Base-by-base conservation (phyloP, 495 filamentous ascomycete genomes). In the Xylaria cubensis region DNA sequence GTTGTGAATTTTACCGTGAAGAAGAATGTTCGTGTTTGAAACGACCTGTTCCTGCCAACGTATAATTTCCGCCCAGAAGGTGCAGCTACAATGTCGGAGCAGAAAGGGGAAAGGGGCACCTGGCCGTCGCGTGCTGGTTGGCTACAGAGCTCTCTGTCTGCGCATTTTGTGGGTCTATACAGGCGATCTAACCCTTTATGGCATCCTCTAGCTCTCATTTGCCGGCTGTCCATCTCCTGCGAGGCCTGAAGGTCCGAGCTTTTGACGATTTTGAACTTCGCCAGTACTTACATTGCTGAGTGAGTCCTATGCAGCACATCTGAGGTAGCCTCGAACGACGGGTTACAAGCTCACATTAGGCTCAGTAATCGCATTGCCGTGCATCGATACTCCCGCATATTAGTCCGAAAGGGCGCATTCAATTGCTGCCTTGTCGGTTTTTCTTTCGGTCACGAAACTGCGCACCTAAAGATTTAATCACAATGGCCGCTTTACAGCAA, bases 61-160 rank as follows among this genome's bases (percentile, higher is more conserved):
- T 84, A 84, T 84, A 84, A 86, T 84, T 86, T 84, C 83, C 82
- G 75, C 79, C 55, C 78, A 80, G 77, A 75, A 77, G 77, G 75
- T 77, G 73, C 75, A 83, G 79, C 78, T 78, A 76, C 71, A 69
- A 67, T 70, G 51, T 59, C 64, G 26, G 19, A 6, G 9, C 12
- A 64, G 55, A 51, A 73, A 73, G 44, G 65, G 71, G 65, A 48
- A 39, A 69, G 46, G 48, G 69, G 67, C 69, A 64, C 13, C 39
- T 10, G 21, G 42, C n/a, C 8, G 41, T 42, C 42, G 44, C 71
- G 41, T 64, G 29, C 21, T 66, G 64, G 59, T 73, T 73, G 71
- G 71, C 64, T 51, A 36, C 24, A 58, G 58, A 70, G 68, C 68
- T 70, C 44, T 70, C 44, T 42, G 6, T 64, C 56, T 41, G 17